phyloP scores from a whole-genome alignment of 2,329 filamentous ascomycete genomes.

The Aspergillus fischeri region DNA sequence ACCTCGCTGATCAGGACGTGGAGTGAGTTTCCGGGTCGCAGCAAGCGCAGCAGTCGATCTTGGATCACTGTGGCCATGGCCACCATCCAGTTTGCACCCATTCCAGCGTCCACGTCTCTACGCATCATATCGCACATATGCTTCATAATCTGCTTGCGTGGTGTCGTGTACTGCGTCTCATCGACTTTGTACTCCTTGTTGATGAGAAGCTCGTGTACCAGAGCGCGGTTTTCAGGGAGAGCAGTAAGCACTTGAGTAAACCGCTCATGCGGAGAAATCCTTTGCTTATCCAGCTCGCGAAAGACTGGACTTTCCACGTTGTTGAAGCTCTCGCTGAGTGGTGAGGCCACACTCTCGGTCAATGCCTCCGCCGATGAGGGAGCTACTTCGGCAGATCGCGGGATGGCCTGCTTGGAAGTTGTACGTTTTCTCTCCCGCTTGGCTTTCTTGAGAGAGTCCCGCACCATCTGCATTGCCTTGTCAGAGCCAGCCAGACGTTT shows the following conservation, averaged over 20 bases:
- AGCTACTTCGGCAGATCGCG: conserved; percentile 48
- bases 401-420: conserved; percentile 53
- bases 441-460: conserved; percentile 57
- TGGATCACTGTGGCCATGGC: conserved; percentile 65
- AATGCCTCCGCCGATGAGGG: conserved; percentile 30
- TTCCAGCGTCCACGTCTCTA: conserved; percentile 52
- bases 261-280: conserved; percentile 36
- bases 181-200: conserved; percentile 62
- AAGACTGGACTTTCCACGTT: conserved; percentile 31
- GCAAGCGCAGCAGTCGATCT: conserved; percentile 55
- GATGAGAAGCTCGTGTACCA: conserved; percentile 62
- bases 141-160: conserved; percentile 54
- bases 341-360: conserved; percentile 36
- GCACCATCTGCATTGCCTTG: conserved; percentile 56
- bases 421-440: conserved; percentile 50
- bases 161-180: conserved; percentile 44
- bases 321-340: conserved; percentile 40
- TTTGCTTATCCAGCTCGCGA: conserved; percentile 33
- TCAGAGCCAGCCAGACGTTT: conserved; percentile 61
- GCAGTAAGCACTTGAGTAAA: conserved; percentile 54
- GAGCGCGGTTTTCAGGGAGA: conserved; percentile 57
- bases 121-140: conserved; percentile 58
- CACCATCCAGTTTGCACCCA: conserved; percentile 57
- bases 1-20: conserved; percentile 58
- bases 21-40: conserved; percentile 59